A percentile compares a stretch with the other conserved stretches of the same genome.
Conservation (phyloP, 2,329 filamentous ascomycete species). For the Setomelanomma holmii region DNA sequence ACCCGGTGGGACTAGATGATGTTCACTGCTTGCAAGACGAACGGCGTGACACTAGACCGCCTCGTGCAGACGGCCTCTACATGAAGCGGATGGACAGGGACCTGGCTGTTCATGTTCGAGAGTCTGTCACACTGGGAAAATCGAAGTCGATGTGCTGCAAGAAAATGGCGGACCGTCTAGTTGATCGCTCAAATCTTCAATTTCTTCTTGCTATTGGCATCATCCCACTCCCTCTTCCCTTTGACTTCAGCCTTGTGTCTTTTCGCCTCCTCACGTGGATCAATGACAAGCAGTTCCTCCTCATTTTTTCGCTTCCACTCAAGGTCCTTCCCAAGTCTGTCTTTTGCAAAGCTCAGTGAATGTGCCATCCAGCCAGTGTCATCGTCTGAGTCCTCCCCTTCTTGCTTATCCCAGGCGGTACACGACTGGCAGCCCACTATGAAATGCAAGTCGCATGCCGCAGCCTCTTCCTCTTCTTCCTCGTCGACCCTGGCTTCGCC, state of each 20-base stretch:
- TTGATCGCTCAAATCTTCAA: slow-evolving; percentile 19
- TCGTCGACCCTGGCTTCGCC: slow-evolving; percentile 25
- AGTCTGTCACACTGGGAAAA: no score
- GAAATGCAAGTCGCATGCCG: slow-evolving; percentile 91
- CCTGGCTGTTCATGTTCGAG: neutral
- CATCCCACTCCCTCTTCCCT: slow-evolving; percentile 39
- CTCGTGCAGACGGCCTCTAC: no score
- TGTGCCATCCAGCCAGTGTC: slow-evolving; percentile 84
- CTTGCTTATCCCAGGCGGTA: slow-evolving; percentile 79
- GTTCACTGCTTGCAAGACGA: no score
- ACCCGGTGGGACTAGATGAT: no score
- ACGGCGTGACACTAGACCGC: no score
- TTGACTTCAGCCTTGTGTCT: slow-evolving; percentile 70
- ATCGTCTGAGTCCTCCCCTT: slow-evolving; percentile 64
- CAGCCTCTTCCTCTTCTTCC: slow-evolving; percentile 54
- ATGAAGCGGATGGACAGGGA: no score
- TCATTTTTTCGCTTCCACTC: slow-evolving; percentile 90
- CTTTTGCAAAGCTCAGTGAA: slow-evolving; percentile 83
- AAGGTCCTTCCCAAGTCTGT: slow-evolving; percentile 87
- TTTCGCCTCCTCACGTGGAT: slow-evolving; percentile 82
- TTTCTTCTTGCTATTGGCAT: slow-evolving; percentile 30
- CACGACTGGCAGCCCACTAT: slow-evolving; percentile 96
- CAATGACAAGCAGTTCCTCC: slow-evolving; percentile 90
- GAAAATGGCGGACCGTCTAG: no score
- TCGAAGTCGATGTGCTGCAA: no score